phyloP scores from a whole-genome alignment of 2,329 filamentous ascomycete genomes.

The Trichoderma aggressivum region DNA sequence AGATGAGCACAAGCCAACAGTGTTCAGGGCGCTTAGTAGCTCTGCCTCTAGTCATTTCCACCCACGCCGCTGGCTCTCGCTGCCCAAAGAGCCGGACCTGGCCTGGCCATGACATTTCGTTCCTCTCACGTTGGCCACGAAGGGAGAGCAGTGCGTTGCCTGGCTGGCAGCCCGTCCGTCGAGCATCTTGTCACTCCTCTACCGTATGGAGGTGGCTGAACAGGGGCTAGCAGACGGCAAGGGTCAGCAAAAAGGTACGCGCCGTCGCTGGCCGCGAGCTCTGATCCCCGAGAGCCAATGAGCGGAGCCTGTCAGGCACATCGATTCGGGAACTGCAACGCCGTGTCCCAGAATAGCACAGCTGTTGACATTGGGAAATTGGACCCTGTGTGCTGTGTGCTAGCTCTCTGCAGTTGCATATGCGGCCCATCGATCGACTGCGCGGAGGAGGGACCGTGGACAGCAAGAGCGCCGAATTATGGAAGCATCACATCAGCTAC shows the following conservation, averaged over 20 bases:
- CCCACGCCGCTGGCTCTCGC: background rate
- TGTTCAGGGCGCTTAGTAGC: conserved; percentile 19
- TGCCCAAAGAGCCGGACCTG: conserved; percentile 12
- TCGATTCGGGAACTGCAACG: conserved; percentile 16
- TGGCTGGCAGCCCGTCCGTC: background rate
- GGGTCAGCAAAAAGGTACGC: conserved; percentile 19
- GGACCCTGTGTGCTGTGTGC: background rate
- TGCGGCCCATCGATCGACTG: conserved; percentile 5
- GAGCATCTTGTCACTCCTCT: background rate
- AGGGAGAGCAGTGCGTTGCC: background rate
- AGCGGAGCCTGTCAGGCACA: conserved; percentile 6
- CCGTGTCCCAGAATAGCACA: conserved; percentile 16
- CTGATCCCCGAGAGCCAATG: conserved; percentile 9
- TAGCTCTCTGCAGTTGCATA: background rate
- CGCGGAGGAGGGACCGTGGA: background rate
- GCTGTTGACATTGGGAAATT: background rate
- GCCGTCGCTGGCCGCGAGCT: conserved; percentile 6
- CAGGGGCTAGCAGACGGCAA: background rate
- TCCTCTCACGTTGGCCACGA: background rate
- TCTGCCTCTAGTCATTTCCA: background rate
- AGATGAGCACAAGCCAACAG: conserved; percentile 8
- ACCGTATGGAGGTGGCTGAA: conserved; percentile 16
- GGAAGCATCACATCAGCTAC: background rate
- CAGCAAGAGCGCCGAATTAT: conserved; percentile 5
- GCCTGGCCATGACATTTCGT: background rate